Conservation (phyloP, 192 early-diverging fungal species). For the Backusella macrospora region DNA sequence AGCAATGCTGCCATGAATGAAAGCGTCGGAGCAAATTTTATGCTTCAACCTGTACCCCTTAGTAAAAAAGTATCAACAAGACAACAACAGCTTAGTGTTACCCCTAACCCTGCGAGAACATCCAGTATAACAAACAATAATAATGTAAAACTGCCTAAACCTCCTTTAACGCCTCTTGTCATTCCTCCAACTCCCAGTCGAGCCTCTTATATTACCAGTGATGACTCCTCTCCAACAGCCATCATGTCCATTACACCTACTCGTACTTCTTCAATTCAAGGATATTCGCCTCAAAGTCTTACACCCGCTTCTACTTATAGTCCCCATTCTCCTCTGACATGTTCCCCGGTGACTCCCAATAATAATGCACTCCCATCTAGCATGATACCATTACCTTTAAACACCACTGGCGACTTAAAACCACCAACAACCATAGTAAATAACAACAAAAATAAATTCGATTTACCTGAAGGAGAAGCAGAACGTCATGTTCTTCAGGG, state of each 20-base stretch:
- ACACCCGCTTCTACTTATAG: constrained; percentile 17
- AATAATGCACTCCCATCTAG: not conserved
- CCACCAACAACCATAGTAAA: not conserved
- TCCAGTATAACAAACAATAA: not conserved
- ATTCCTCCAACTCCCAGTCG: constrained; percentile 37
- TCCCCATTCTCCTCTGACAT: not conserved
- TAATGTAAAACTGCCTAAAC: constrained; percentile 13
- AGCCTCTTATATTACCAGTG: not conserved
- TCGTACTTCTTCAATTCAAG: constrained; percentile 19
- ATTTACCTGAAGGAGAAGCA: constrained; percentile 28
- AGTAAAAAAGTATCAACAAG: constrained; percentile 7
- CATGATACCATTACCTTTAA: not conserved
- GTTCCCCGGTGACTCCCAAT: not conserved
- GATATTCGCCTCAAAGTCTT: not conserved
- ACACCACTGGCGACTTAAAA: not conserved
- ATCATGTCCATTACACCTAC: not conserved
- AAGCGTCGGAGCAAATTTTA: not conserved
- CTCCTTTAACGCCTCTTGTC: constrained; percentile 33
- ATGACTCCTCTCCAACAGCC: not conserved
- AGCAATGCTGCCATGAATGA: not conserved
- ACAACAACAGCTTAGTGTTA: not conserved
- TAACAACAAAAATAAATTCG: constrained; percentile 6
- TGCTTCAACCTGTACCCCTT: constrained; percentile 21
- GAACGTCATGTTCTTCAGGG: constrained; percentile 69
- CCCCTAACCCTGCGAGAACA: not conserved